phyloP scores from a whole-genome alignment of 2,329 filamentous ascomycete genomes.

The Capronia americana region DNA sequence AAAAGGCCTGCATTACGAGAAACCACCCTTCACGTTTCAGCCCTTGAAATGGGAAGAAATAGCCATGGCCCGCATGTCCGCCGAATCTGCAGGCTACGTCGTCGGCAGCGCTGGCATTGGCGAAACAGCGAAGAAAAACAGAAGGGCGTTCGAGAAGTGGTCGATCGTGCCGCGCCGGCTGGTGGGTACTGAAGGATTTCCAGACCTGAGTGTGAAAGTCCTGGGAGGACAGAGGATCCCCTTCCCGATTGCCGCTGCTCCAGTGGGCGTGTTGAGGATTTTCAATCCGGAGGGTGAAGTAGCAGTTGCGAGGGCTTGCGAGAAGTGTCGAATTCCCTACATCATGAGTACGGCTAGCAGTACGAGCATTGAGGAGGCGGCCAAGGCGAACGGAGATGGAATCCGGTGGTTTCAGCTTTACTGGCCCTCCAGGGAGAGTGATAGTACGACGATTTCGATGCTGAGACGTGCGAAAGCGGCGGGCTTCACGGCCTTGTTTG shows the following conservation, averaged over 20 bases:
- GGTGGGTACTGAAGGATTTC: conserved; percentile 56
- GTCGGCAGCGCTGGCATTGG: conserved; percentile 64
- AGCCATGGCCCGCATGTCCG: background rate
- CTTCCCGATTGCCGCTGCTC: conserved; percentile 62
- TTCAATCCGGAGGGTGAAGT: conserved; percentile 71
- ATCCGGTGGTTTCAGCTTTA: conserved; percentile 75
- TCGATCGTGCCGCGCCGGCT: conserved; percentile 45
- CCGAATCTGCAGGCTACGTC: conserved; percentile 62
- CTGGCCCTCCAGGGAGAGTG: conserved; percentile 67
- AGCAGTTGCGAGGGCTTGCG: conserved; percentile 68
- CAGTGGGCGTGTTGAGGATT: conserved; percentile 72
- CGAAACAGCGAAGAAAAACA: conserved; percentile 66
- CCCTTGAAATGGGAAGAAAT: conserved; percentile 43
- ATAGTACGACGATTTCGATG: conserved; percentile 67
- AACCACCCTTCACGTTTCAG: conserved; percentile 5
- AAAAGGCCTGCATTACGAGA: conserved; percentile 1
- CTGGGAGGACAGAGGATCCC: conserved; percentile 57
- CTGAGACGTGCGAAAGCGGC: conserved; percentile 65
- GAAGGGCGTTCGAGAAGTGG: conserved; percentile 62
- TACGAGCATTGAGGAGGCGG: conserved; percentile 70
- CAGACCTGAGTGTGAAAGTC: conserved; percentile 60
- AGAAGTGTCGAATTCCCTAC: conserved; percentile 64
- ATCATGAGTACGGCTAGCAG: conserved; percentile 71
- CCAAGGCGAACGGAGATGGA: conserved; percentile 62
- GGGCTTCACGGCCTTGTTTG: conserved; percentile 70